Evolutionary conservation across 176 grass and related monocot genomes (phyloP), one percentile per base, ranked within the genome.

Genomic region (Miscanthus lutarioriparius): DNA sequence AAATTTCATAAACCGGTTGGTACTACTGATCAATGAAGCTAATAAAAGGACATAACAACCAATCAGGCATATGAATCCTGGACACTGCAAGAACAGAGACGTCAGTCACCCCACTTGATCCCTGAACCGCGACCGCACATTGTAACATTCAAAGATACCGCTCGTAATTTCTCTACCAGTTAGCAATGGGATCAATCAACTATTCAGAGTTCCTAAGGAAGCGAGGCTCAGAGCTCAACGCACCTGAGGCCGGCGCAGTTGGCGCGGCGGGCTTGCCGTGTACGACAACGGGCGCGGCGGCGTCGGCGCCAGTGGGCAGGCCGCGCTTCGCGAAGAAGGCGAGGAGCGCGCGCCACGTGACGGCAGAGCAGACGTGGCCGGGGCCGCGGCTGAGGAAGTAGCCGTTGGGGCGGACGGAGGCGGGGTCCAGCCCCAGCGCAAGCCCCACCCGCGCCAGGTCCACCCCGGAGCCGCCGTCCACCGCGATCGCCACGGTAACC

Each of bases 331-430:
- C 62, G 87, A 94, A 92, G 89, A 94, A 94, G 70, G 64, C 45
- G 73, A 91, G 82, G 53, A 92, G 87, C 37, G 85, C 35, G 44
- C 53, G 82, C 89, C 92, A 94, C n/a, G 89, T 89, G 62, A 94
- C 73, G 78, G 78, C 80, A 15, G 87, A 71, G 62, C 87, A 91
- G 51, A 82, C 78, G 69, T 87, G 74, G 25, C 37, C 81, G 0
- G 63, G 36, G 2, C 89, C 78, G 69, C 87, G 84, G 89, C 92
- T 91, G 76, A 94, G 67, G 87, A 94, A 91, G 87, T 89, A 81
- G 77, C 87, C 77, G 81, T 94, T 94, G 68, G 89, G 89, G 73
- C 81, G 89, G 49, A 94, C 87, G 73, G 89, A 71, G 40, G 81
- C 82, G 0, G 92, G 86, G 36, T 89, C 89, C 63, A 94, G 78